Conservation (phyloP, 2,329 filamentous ascomycete genomes). For the Talaromyces sp. region DNA sequence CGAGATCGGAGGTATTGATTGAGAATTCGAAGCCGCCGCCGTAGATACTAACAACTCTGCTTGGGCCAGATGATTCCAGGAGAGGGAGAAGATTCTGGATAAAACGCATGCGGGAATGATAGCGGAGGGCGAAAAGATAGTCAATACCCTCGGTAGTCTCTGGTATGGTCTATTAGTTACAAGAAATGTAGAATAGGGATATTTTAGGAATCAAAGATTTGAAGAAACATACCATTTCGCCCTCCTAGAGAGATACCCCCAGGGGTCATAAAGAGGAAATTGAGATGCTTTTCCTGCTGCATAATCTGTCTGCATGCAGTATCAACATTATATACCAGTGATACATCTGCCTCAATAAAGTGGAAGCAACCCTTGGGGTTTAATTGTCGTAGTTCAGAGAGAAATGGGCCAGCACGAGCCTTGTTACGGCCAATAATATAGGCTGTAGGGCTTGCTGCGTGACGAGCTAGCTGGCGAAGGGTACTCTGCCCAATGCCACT, state of each 20-base stretch:
- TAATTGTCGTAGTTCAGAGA: background rate
- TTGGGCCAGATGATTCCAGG: background rate
- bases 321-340: background rate
- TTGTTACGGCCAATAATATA: slow-evolving; percentile 6
- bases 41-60: background rate
- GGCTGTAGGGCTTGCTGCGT: background rate
- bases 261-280: slow-evolving; percentile 5
- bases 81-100: slow-evolving; percentile 2
- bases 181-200: no score
- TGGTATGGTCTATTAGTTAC: no score
- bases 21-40: background rate
- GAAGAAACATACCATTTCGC: no score
- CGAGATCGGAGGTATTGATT: background rate
- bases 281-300: background rate
- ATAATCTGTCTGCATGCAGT: background rate
- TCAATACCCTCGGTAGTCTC: slow-evolving; percentile 3
- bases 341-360: slow-evolving; percentile 4
- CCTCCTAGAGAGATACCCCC: no score
- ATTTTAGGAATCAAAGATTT: no score
- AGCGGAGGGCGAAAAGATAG: background rate
- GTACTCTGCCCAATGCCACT: background rate
- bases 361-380: background rate
- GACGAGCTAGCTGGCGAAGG: background rate
- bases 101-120: slow-evolving; percentile 6
- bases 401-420: background rate